Conservation (phyloP, 305 asterid species). For the Fraxinus albicans region DNA sequence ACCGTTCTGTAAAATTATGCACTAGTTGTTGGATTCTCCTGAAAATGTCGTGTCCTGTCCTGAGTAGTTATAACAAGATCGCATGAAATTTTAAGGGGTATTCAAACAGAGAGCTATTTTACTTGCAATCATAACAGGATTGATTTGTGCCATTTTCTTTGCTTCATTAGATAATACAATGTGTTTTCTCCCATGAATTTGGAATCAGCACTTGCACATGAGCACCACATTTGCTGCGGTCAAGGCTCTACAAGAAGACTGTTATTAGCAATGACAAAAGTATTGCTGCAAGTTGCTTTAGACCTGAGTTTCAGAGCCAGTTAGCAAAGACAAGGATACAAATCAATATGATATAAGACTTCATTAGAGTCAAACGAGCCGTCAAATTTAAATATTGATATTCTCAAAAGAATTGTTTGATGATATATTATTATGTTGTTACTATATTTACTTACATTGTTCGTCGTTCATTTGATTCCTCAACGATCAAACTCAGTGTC, state of each 20-base stretch:
- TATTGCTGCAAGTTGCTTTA: too few relatives aligned
- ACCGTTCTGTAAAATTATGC: not conserved
- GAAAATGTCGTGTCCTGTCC: not conserved
- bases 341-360: too few relatives aligned
- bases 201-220: too few relatives aligned
- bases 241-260: too few relatives aligned
- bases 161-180: too few relatives aligned
- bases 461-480: not conserved
- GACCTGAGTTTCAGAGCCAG: too few relatives aligned
- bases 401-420: not conserved
- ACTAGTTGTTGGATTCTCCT: not conserved
- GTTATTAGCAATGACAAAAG: too few relatives aligned
- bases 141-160: not conserved
- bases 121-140: not conserved
- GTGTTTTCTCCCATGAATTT: too few relatives aligned
- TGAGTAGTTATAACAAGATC: not conserved
- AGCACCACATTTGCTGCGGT: too few relatives aligned
- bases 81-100: not conserved
- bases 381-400: too few relatives aligned
- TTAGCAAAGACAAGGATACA: too few relatives aligned
- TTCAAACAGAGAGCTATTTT: not conserved
- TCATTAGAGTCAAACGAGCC: not conserved
- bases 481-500: not conserved
- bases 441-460: not conserved
- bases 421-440: too few relatives aligned